Conservation (phyloP, 2,329 filamentous ascomycete genomes). For the Ceratocystiopsis sp. region DNA sequence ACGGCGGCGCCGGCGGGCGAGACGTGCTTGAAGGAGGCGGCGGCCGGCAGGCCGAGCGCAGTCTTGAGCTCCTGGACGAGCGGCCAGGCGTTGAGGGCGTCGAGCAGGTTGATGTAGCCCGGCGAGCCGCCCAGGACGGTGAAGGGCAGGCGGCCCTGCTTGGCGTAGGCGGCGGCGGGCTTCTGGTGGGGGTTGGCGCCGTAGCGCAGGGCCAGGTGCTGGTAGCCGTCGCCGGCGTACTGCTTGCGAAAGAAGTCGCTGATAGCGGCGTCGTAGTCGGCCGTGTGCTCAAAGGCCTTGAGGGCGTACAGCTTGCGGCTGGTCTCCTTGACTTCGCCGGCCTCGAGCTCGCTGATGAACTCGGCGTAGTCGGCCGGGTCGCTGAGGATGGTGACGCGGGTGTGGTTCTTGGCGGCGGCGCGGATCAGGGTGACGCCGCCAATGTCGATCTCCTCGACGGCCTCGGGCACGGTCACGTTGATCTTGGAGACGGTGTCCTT, state of each 20-base stretch:
- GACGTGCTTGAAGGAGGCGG: conserved; percentile 97
- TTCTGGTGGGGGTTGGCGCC: conserved; percentile 98
- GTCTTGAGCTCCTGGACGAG: conserved; percentile 90
- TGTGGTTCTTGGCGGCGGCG: conserved; percentile 95
- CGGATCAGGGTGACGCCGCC: conserved; percentile 92
- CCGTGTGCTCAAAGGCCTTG: conserved; percentile 97
- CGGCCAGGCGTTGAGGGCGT: conserved; percentile 92
- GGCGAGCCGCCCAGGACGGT: conserved; percentile 80
- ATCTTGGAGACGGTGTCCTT: conserved; percentile 95
- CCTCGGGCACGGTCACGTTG: conserved; percentile 91
- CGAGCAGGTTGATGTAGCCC: conserved; percentile 93
- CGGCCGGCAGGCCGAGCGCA: conserved; percentile 73
- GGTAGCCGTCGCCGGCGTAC: conserved; percentile 71
- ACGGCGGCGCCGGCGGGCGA: conserved; percentile 93
- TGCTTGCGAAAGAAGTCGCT: conserved; percentile 95
- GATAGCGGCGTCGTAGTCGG: conserved; percentile 90
- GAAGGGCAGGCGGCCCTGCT: conserved; percentile 67
- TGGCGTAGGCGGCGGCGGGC: conserved; percentile 71
- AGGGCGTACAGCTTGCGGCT: conserved; percentile 82
- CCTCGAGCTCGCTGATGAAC: conserved; percentile 79
- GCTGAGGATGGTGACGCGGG: conserved; percentile 85
- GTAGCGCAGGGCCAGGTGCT: conserved; percentile 78
- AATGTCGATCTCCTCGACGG: conserved; percentile 97
- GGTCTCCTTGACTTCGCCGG: conserved; percentile 69
- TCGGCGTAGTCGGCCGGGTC: conserved; percentile 87